A percentile compares a stretch with the other conserved stretches of the same genome.
phyloP scores from a whole-genome alignment of 2,329 filamentous ascomycete species.

The Trichoderma breve region DNA sequence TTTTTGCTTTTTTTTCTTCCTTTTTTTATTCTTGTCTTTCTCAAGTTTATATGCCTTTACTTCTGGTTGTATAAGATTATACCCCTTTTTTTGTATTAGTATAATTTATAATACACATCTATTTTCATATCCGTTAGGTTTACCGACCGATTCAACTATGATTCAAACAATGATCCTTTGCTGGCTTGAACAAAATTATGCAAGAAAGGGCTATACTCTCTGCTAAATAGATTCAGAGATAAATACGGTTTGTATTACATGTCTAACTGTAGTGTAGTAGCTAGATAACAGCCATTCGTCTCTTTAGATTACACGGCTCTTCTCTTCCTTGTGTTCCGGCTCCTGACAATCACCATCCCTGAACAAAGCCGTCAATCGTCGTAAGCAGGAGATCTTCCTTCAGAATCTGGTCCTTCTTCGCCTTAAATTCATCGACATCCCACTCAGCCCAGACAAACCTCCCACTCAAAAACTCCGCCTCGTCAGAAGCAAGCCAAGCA shows the following conservation, averaged over 20 bases:
- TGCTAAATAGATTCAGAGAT: background rate
- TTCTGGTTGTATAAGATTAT: conserved; percentile 19
- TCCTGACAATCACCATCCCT: background rate
- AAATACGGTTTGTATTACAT: background rate
- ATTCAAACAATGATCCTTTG: background rate
- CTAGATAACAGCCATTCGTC: background rate
- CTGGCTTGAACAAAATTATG: too few relatives aligned
- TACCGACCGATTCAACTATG: background rate
- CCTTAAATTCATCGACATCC: background rate
- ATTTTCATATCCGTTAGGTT: background rate
- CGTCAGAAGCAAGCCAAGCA: background rate
- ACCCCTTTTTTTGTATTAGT: conserved; percentile 12
- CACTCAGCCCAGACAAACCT: background rate
- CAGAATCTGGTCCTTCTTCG: background rate
- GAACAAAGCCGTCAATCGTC: background rate
- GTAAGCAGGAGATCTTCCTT: background rate
- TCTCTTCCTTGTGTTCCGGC: background rate
- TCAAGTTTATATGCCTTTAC: background rate
- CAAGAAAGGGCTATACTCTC: too few relatives aligned
- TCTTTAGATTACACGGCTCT: background rate
- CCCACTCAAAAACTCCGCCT: background rate
- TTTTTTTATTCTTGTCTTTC: background rate
- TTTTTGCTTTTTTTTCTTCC: background rate
- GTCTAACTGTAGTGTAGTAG: background rate
- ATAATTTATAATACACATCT: background rate